phyloP scores from a whole-genome alignment of 106 monocot species.

The Dioscorea alata region DNA sequence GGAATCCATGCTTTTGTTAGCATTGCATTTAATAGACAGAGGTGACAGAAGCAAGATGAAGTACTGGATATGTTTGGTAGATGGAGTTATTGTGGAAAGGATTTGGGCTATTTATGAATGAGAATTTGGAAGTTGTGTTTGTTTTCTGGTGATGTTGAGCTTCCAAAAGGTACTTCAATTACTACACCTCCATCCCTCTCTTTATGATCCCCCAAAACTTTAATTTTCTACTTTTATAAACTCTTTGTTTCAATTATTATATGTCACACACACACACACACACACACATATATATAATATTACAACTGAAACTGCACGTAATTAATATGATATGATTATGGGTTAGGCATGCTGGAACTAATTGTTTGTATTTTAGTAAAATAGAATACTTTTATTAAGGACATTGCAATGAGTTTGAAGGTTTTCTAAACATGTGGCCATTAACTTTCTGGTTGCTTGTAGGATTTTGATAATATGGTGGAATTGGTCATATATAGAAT shows the following conservation, averaged over 20 bases:
- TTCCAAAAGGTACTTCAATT: slow-evolving; percentile 1
- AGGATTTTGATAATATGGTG: no score
- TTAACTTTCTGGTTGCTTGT: no score
- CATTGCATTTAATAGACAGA: not conserved
- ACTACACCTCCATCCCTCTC: not conserved
- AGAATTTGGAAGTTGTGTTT: slow-evolving; percentile 1
- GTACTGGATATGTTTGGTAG: not conserved
- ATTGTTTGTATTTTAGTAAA: no score
- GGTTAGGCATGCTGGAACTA: no score
- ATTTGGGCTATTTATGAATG: not conserved
- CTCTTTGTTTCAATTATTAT: not conserved
- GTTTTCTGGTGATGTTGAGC: not conserved
- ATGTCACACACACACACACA: no score
- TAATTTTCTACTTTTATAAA: not conserved
- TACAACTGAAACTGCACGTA: no score
- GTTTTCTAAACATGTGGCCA: no score
- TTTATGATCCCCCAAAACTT: not conserved
- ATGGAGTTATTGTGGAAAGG: not conserved
- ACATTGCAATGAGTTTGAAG: no score
- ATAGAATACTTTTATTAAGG: no score
- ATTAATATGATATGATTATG: no score
- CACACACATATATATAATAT: no score
- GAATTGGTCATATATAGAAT: no score
- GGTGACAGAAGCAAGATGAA: not conserved
- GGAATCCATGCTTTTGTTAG: not conserved